Base-by-base conservation (phyloP, 345 rosid genomes). In the Reutealis trisperma region DNA sequence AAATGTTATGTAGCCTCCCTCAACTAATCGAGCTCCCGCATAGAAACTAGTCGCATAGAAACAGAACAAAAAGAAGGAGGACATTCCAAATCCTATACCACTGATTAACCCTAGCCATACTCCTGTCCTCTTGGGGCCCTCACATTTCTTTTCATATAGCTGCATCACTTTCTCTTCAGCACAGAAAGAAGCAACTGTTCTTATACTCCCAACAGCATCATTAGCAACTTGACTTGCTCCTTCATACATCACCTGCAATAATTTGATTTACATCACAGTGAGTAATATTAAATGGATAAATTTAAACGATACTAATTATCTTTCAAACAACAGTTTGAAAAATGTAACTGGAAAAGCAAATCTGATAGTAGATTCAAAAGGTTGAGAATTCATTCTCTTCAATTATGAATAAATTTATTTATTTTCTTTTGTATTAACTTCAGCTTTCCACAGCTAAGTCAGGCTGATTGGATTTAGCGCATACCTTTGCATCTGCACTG, bases 401-500 rank as follows among this genome's bases (percentile, higher is more conserved):
- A 54, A 18, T 16, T 18, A 54, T 18, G n/a, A 5, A 54, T 5
- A 3, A 15, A 54, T 54, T 16, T 54, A 54, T 18, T 54, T 16
- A 54, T 18, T 54, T 54, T 15, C n/a, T 22, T 19, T 18, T 15
- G 55, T 5, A 51, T 12, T 51, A 16, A 51, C 5, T 14, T 51
- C 2, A 51, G 55, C 19, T 51, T 51, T 10, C 55, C 55, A 13
- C 55, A 18, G 34, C 65, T 15, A 25, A 25, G 37, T n/a, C 37
- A 14, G 42, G 21, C 9, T 21, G 34, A 32, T 45, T 18, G 24
- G 49, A 7, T 72, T 41, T 37, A 19, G 21, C 63, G 30, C 54
- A 16, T 77, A 81, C 84, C 78, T 77, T 81, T 44, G 80, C 80
- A 62, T 77, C 78, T 41, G 78, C 88, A 49, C 92, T 86, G 71